phyloP scores from a whole-genome alignment of 2,329 filamentous ascomycete genomes.

The Lithohypha guttulata region DNA sequence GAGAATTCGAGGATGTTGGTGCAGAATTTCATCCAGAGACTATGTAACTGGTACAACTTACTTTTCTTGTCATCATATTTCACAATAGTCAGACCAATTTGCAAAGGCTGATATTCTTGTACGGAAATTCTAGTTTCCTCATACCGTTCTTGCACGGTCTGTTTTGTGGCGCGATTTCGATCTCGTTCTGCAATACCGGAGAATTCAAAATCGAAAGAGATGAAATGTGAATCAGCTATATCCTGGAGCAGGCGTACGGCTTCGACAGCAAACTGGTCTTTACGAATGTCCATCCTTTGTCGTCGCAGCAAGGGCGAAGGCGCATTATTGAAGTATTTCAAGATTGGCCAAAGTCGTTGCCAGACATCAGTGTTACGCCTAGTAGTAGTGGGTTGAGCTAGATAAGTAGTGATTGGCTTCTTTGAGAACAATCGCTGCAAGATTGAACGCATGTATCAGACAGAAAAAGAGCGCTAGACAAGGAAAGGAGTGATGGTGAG shows the following conservation, averaged over 20 bases:
- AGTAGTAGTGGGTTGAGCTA: no score
- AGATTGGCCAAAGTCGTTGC: conserved; percentile 4
- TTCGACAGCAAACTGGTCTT: conserved; percentile 16
- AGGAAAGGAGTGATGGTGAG: background rate
- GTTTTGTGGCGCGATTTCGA: conserved; percentile 26
- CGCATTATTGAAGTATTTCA: background rate
- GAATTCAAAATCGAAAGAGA: conserved; percentile 56
- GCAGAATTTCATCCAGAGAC: background rate
- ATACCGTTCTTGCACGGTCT: conserved; percentile 51
- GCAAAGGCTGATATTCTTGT: conserved; percentile 53
- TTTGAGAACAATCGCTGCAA: conserved; percentile 1
- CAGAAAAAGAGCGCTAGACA: conserved; percentile 1
- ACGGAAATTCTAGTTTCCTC: conserved; percentile 50
- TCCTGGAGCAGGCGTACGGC: conserved; percentile 41
- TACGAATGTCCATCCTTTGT: conserved; percentile 20
- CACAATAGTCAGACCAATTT: conserved; percentile 58
- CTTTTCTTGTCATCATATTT: conserved; percentile 44
- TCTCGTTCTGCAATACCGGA: conserved; percentile 45
- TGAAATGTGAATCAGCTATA: conserved; percentile 49
- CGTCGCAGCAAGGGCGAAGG: background rate
- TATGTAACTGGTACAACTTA: no score
- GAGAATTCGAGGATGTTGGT: background rate
- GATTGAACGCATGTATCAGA: conserved; percentile 4
- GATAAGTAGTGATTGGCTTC: background rate
- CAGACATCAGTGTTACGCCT: conserved; percentile 5